Evolutionary conservation across 164 flowering plant genomes (phyloP).

Genomic region (Akebia trifoliata): DNA sequence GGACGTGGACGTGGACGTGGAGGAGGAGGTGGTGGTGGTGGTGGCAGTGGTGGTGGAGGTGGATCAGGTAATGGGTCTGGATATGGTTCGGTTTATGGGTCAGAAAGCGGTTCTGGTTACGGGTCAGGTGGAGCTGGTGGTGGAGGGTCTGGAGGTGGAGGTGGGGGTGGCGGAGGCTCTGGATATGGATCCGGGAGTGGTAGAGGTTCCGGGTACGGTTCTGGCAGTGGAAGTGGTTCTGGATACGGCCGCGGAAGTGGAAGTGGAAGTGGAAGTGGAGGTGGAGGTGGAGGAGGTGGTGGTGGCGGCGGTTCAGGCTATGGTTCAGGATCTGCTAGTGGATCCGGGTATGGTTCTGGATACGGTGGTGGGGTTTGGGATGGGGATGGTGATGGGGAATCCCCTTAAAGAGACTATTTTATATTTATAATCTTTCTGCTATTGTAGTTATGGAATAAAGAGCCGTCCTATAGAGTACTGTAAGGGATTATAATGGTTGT

Average conservation of each 20-base stretch:
- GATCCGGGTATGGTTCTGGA: conserved; percentile 2
- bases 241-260: conserved; percentile 1
- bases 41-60: conserved; percentile 16
- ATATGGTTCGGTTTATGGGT: conserved; percentile 9
- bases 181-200: conserved; percentile 7
- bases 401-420: neutral
- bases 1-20: conserved; percentile 13
- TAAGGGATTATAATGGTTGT: no score
- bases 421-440: no score
- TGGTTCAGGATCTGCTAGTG: neutral
- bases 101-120: conserved; percentile 11
- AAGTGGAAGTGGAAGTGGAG: neutral
- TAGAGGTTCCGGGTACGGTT: conserved; percentile 6
- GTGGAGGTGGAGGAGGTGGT: neutral
- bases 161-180: conserved; percentile 7
- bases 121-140: neutral
- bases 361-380: neutral
- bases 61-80: conserved; percentile 19
- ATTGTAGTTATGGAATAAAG: no score
- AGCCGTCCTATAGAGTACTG: no score
- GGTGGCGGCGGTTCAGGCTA: conserved; percentile 3
- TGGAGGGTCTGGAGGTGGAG: neutral
- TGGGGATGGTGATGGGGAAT: neutral
- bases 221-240: conserved; percentile 3
- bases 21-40: conserved; percentile 17